Percentiles rank a stretch among this genome's conserved stretches.
Conservation (phyloP, 371 early-diverging fungal genomes). For the Syncephalastrum monosporum region DNA sequence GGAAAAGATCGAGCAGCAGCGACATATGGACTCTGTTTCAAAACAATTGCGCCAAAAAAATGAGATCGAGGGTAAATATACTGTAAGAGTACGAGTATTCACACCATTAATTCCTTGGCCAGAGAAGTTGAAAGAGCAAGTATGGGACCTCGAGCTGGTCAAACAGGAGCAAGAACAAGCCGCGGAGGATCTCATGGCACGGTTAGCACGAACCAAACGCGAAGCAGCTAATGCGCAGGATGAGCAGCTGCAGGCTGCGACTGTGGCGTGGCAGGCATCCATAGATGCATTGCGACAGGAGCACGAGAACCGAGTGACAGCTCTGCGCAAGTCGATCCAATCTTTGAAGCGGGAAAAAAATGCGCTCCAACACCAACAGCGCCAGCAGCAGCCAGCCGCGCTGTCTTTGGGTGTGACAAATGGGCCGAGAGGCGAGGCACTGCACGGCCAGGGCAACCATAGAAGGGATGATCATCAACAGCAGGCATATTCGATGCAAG, state of each 20-base stretch:
- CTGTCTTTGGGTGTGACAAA: not conserved
- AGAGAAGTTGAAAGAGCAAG: slow-evolving; percentile 37
- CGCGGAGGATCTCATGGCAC: slow-evolving; percentile 43
- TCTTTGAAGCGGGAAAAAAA: slow-evolving; percentile 22
- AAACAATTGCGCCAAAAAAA: slow-evolving; percentile 49
- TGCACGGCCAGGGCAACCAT: not conserved
- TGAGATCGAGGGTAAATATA: slow-evolving; percentile 43
- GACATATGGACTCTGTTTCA: slow-evolving; percentile 49
- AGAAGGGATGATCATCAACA: slow-evolving; percentile 1
- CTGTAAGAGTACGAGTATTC: not conserved
- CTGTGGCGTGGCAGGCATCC: slow-evolving; percentile 16
- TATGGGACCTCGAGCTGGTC: slow-evolving; percentile 37
- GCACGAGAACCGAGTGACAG: slow-evolving; percentile 20
- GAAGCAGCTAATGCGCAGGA: slow-evolving; percentile 31
- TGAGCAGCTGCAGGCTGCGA: slow-evolving; percentile 19
- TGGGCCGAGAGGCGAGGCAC: not conserved
- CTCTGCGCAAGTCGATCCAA: slow-evolving; percentile 16
- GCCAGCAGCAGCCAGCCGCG: not conserved
- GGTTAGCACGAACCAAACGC: slow-evolving; percentile 1
- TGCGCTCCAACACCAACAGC: slow-evolving; percentile 6
- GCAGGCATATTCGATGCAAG: slow-evolving; percentile 1
- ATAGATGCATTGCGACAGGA: slow-evolving; percentile 15
- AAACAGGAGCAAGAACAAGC: slow-evolving; percentile 42
- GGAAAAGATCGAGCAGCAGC: slow-evolving; percentile 54
- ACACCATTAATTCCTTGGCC: not conserved